Evolutionary conservation across 305 asterid genomes (phyloP), one percentile per base, ranked within the genome.

Genomic region (Nicotiana rustica): DNA sequence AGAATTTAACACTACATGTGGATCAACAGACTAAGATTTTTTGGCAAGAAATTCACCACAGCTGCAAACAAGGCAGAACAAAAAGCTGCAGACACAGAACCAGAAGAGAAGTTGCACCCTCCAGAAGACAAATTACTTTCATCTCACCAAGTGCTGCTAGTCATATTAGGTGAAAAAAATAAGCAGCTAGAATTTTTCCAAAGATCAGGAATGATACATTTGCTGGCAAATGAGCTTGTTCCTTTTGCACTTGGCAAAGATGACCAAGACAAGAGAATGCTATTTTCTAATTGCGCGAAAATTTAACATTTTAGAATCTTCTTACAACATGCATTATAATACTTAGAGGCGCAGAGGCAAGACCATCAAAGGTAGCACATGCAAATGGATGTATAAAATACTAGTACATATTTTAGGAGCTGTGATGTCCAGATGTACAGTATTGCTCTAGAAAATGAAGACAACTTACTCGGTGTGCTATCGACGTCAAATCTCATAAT

Each of bases 401-500:
- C 31, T 8, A 75, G 10, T 41, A 8, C 10, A 38, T 6, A 71
- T 5, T 21, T 59, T n/a, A 59, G 29, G 65, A 61, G 14, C 33
- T 61, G 1, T 6, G 1, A 19, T 19, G 1, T 19, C 67, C 33
- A 61, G 25, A 6, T 25, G 0, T 21, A 15, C 13, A 52, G 17
- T 52, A 52, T 0, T 25, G 14, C 13, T 71, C 35, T 1, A 49
- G 33, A 33, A 15, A 49, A 25, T 25, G 44, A 75, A 52, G 1
- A 14, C 79, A 77, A 84, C 97, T 94, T 85, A 96, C 99, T 93
- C 18, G 98, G 97, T 69, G 91, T 77, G 83, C 73, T 89, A 84
- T 96, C 96, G 0, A 96, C 77, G 76, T 96, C 99, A 78, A 96
- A 86, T 86, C 99, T 92, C 97, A 96, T 88, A 86, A 96, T 92